Conservation (phyloP, 2,329 filamentous ascomycete genomes). For the Xylariaceae sp. region DNA sequence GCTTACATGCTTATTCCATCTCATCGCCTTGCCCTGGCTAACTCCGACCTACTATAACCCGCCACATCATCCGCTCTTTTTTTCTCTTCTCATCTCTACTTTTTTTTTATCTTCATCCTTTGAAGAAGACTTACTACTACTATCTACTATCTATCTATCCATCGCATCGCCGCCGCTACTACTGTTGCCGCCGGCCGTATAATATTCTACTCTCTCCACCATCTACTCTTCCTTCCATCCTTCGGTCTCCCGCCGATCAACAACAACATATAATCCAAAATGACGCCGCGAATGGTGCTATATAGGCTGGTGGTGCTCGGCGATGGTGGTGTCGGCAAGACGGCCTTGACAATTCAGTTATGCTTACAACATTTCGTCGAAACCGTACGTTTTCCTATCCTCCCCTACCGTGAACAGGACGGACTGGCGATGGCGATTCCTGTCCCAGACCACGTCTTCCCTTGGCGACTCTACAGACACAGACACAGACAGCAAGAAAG, state of each 20-base stretch:
- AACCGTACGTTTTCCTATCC: conserved; percentile 53
- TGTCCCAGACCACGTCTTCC: not conserved
- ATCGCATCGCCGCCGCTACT: conserved; percentile 9
- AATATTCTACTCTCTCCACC: conserved; percentile 10
- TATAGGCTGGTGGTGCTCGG: conserved; percentile 95
- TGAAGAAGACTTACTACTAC: too few relatives aligned
- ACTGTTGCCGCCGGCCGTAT: too few relatives aligned
- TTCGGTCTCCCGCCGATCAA: conserved; percentile 28
- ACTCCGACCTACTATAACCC: conserved; percentile 4
- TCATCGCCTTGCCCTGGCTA: conserved; percentile 10
- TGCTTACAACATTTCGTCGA: conserved; percentile 98
- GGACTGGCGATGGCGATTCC: not conserved
- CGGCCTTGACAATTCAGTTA: conserved; percentile 89
- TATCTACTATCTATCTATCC: conserved; percentile 2
- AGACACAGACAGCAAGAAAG: not conserved
- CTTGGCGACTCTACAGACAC: not conserved
- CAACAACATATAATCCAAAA: conserved; percentile 38
- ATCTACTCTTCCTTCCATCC: conserved; percentile 1
- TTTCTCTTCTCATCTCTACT: not conserved
- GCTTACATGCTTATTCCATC: conserved; percentile 20
- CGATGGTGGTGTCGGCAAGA: conserved; percentile 92
- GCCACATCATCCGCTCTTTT: not conserved
- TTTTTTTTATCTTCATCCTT: not conserved
- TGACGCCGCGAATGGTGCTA: conserved; percentile 91
- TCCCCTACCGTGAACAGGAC: not conserved